Conservation (phyloP, 257 asterid genomes). For the Solanum neorickii region DNA sequence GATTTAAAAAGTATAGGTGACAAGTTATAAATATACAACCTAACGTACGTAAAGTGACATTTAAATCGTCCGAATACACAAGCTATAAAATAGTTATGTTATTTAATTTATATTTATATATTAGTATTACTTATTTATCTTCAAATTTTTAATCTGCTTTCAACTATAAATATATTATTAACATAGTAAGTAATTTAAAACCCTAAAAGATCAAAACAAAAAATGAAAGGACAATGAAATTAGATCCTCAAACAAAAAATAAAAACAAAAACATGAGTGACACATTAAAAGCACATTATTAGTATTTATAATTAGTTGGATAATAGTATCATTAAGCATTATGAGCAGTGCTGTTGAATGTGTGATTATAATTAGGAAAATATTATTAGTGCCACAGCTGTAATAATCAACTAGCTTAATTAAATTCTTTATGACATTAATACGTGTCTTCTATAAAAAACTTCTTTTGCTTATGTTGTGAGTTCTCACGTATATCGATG, state of each 20-base stretch:
- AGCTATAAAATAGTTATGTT: too few relatives aligned
- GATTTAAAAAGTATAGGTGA: too few relatives aligned
- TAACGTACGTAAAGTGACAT: too few relatives aligned
- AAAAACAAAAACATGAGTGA: background rate
- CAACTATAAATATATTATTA: too few relatives aligned
- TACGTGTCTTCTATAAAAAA: background rate
- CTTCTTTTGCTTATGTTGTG: background rate
- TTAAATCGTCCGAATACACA: too few relatives aligned
- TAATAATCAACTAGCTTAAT: background rate
- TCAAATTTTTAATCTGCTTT: background rate
- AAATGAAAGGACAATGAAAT: background rate
- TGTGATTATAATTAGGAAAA: background rate
- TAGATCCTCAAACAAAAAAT: background rate
- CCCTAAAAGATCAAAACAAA: background rate
- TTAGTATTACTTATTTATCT: background rate
- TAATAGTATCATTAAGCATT: background rate
- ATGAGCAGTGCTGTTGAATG: background rate
- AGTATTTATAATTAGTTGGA: background rate
- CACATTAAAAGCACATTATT: background rate
- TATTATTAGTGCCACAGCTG: background rate
- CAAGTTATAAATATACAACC: too few relatives aligned
- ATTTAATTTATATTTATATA: too few relatives aligned
- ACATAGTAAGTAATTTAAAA: background rate
- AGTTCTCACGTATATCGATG: rapidly evolving
- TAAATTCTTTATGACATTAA: background rate